phyloP scores from a whole-genome alignment of 73 alveolate species.

The Paraurostyla sp. region DNA sequence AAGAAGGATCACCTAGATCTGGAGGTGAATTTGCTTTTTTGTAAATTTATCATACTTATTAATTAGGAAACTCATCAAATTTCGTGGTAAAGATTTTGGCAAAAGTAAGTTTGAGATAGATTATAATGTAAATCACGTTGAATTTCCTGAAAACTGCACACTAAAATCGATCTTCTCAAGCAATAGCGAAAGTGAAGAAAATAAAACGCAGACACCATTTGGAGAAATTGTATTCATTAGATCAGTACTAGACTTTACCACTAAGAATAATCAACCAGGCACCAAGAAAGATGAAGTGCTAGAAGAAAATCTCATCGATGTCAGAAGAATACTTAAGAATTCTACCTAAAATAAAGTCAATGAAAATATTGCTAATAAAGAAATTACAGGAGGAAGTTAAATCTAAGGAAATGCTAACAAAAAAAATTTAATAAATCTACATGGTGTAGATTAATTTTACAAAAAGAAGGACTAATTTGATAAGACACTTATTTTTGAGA shows the following conservation, averaged over 20 bases:
- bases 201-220: slow-evolving; percentile 10
- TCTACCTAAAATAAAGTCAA: neutral
- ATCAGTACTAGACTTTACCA: slow-evolving; percentile 33
- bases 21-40: slow-evolving; percentile 59
- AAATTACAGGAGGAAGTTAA: neutral
- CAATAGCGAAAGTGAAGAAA: neutral
- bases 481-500: slow-evolving; percentile 86
- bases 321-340: slow-evolving; percentile 31
- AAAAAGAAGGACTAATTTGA: slow-evolving; percentile 65
- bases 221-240: slow-evolving; percentile 37
- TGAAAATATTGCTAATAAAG: neutral
- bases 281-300: slow-evolving; percentile 56
- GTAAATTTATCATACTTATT: slow-evolving; percentile 1
- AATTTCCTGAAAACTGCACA: slow-evolving; percentile 43
- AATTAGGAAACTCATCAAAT: slow-evolving; percentile 46
- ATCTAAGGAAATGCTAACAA: neutral
- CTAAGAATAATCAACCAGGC: slow-evolving; percentile 38
- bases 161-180: slow-evolving; percentile 46
- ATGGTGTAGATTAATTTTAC: slow-evolving; percentile 45
- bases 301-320: slow-evolving; percentile 54
- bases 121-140: neutral
- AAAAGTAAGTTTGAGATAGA: slow-evolving; percentile 40
- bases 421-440: neutral
- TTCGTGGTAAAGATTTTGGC: slow-evolving; percentile 57
- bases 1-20: slow-evolving; percentile 57